Percentiles rank a stretch among this genome's conserved stretches.
These are phyloP conservation scores for Panaeolus cyanescens DNA, from an alignment of 768 basidiomycete genomes.

Conservation along the genomic window DNA sequence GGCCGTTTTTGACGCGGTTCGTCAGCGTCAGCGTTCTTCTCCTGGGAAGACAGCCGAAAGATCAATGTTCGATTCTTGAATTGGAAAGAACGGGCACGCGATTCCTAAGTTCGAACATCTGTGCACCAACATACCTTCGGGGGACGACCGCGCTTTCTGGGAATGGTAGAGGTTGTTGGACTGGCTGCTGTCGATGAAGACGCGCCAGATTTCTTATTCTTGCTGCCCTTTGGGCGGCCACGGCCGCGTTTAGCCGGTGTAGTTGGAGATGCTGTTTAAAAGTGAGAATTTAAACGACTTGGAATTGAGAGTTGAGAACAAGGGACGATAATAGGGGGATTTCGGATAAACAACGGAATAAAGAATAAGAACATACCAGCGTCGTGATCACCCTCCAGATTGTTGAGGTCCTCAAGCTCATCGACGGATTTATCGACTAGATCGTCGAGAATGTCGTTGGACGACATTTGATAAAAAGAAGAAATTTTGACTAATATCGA, in stretches of 20 bases:
- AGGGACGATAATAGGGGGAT: conserved; percentile 18
- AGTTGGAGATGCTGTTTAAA: conserved; percentile 41
- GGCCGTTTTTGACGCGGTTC: conserved; percentile 63
- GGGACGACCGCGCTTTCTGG: conserved; percentile 66
- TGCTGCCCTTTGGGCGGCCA: conserved; percentile 89
- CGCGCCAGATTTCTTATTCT: conserved; percentile 54
- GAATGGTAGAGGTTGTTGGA: conserved; percentile 35
- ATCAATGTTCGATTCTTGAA: conserved; percentile 7
- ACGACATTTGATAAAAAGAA: conserved; percentile 42
- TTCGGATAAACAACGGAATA: conserved; percentile 29
- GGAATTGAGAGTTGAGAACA: conserved; percentile 20
- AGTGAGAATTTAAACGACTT: conserved; percentile 25
- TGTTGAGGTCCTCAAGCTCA: conserved; percentile 54
- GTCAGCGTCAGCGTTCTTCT: conserved; percentile 47
- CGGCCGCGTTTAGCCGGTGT: conserved; percentile 72
- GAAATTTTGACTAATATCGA: conserved; percentile 23
- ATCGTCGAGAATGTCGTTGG: conserved; percentile 53
- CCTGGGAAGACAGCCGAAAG: conserved; percentile 27
- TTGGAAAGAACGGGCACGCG: conserved; percentile 3
- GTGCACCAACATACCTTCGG: conserved; percentile 51
- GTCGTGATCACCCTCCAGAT: conserved; percentile 36
- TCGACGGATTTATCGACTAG: conserved; percentile 54
- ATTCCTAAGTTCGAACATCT: conserved; percentile 6
- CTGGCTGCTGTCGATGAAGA: conserved; percentile 32
- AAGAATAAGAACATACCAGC: conserved; percentile 36